These are phyloP conservation scores for Rusavskia elegans DNA, from an alignment of 495 filamentous ascomycete species.

Conservation along the genomic window DNA sequence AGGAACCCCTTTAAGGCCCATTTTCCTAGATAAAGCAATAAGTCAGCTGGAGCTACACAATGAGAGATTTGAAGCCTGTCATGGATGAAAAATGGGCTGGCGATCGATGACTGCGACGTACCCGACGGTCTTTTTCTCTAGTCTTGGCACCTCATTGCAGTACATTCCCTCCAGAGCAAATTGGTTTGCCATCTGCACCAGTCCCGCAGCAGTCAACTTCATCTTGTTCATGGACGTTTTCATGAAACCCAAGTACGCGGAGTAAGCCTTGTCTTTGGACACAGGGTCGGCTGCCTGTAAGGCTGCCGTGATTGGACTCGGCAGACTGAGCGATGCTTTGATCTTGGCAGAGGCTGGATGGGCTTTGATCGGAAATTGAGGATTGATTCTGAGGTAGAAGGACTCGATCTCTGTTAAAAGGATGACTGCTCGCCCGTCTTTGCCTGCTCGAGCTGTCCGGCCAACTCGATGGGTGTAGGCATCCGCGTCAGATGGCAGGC, in stretches of 20 bases:
- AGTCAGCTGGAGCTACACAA: not conserved
- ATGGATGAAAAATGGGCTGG: not conserved
- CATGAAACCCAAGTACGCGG: slow-evolving; percentile 36
- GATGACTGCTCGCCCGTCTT: slow-evolving; percentile 50
- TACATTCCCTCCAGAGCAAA: slow-evolving; percentile 28
- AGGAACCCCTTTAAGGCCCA: slow-evolving; percentile 32
- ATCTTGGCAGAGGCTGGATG: slow-evolving; percentile 28
- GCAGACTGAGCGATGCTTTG: slow-evolving; percentile 9
- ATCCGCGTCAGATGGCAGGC: slow-evolving; percentile 53
- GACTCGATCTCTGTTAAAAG: slow-evolving; percentile 42
- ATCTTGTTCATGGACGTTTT: slow-evolving; percentile 25
- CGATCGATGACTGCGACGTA: not conserved
- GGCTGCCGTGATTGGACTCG: slow-evolving; percentile 12
- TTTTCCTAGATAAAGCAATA: slow-evolving; percentile 16
- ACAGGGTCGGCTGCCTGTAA: slow-evolving; percentile 30
- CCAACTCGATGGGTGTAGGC: slow-evolving; percentile 84
- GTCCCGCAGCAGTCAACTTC: slow-evolving; percentile 22
- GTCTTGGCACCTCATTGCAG: slow-evolving; percentile 28
- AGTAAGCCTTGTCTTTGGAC: slow-evolving; percentile 37
- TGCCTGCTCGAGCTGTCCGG: slow-evolving; percentile 49
- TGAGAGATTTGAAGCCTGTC: too few species aligned
- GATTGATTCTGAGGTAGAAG: slow-evolving; percentile 40
- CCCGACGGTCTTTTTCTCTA: slow-evolving; percentile 30
- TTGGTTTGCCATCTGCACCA: slow-evolving; percentile 29
- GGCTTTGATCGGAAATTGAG: slow-evolving; percentile 36